Evolutionary conservation across 2,329 filamentous ascomycete genomes (phyloP), one percentile per base, ranked within the genome.

Genomic region (Domatiomyces globalis): DNA sequence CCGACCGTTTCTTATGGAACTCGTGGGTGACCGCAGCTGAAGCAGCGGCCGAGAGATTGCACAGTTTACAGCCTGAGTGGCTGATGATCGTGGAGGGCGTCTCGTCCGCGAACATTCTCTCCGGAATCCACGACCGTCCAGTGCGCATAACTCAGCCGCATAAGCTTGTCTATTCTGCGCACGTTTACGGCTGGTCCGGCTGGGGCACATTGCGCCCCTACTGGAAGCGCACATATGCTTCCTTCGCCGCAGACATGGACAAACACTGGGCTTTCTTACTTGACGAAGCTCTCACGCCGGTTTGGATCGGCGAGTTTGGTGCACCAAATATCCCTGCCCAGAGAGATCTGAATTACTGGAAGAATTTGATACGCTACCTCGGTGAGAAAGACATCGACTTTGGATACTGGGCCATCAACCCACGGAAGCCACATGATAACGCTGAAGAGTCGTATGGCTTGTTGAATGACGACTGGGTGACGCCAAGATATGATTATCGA

Each of bases 331-430:
- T 64, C 5, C 78, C 79, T 1, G 71, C 71, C 33, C 66, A 72
- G 7, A 78, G 79, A 6, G 79, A 82, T 56, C 69, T 70, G 51
- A 79, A 81, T 60, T 85, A 84, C 67, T 84, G 81, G 81, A 65
- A 67, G 44, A 79, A 84, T 62, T 64, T 84, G 63, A 68, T 83
- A 67, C 70, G 69, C 25, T 82, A 75, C 63, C 69, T 84, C 52
- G 73, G 73, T 60, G 65, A 68, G 2, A 65, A 78, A 48, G 78
- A 83, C 58, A 78, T 77, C 8, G 80, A 84, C 59, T 83, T 81
- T 68, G 81, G 77, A 5, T 85, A 84, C 65, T 85, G 81, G 82
- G 81, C 81, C 15, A 63, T 84, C 57, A 84, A 84, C 66, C 78
- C 81, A 42, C 70, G 78, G 46, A 84, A 85, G 65, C 77, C 79